Base-by-base conservation (phyloP, 768 basidiomycete genomes). In the Boletus eberwhitei region DNA sequence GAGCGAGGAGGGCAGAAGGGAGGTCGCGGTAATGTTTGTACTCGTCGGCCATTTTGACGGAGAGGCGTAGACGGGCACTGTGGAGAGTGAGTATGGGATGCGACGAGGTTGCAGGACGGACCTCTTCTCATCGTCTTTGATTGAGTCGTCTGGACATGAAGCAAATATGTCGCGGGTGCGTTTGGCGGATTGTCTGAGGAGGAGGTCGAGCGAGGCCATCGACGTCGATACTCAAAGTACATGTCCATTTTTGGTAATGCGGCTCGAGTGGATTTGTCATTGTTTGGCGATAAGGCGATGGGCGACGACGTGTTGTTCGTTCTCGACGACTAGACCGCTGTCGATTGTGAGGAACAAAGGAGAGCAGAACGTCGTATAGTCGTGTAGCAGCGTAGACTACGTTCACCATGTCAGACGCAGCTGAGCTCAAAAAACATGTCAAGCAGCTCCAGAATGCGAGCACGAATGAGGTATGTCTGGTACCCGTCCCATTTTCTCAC, bases 1-100 rank as follows among this genome's bases (percentile, higher is more conserved):
- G 93, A 0, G 87, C 76, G 31, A 91, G 73, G 34, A 98, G 74
- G 2, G 89, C 83, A 4, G 90, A 72, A 0, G 96, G 96, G 2
- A 98, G 83, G 29, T 87, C 83, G 67, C 88, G 91, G 67, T 80
- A 90, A 68, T 97, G 85, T 44, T 81, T 80, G 71, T 94, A 99
- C 74, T 98, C 96, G 66, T 92, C 85, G 34, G 85, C 79, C 31
- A 98, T 87, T 77, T 97, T 97, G 45, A 90, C 83, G 3, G 92
- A 78, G 35, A 97, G 71, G 35, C 86, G 82, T 44, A 92, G 69
- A 37, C 87, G 80, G n/a, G 85, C 76, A 63, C 91, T 53, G 47
- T 45, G 21, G 31, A 3, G 22, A 3, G 35, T 49, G 32, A 49
- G 42, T 7, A 12, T 0, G 34, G 3, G 4, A 2, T 5, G 6